Evolutionary conservation across 768 basidiomycete species (phyloP).

Genomic region (Holtermanniella nyarrowii): DNA sequence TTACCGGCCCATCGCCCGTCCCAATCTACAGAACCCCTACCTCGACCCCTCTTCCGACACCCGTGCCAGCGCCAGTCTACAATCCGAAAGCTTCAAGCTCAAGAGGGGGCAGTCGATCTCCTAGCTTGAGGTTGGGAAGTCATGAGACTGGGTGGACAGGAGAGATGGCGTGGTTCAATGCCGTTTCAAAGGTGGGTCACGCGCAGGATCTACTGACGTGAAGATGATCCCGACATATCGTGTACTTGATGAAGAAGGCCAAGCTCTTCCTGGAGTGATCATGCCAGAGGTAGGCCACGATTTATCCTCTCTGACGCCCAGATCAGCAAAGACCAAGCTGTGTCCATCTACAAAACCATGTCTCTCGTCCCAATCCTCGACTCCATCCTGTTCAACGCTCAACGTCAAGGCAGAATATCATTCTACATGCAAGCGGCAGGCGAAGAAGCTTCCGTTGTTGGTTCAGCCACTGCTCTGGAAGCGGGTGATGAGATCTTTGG

Average conservation of each 20-base stretch:
- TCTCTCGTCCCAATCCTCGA: constrained; percentile 58
- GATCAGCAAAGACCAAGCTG: constrained; percentile 29
- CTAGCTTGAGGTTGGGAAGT: constrained; percentile 29
- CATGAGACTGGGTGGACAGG: constrained; percentile 37
- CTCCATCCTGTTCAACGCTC: constrained; percentile 79
- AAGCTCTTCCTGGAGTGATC: constrained; percentile 60
- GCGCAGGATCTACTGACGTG: neutral
- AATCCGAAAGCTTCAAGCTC: constrained; percentile 26
- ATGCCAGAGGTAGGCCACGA: constrained; percentile 57
- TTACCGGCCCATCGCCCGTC: constrained; percentile 30
- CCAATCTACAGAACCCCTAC: constrained; percentile 19
- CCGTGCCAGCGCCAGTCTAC: constrained; percentile 9
- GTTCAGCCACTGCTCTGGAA: constrained; percentile 75
- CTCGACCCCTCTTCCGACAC: constrained; percentile 20
- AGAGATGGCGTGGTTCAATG: constrained; percentile 34
- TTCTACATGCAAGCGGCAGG: constrained; percentile 54
- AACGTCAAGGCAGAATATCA: constrained; percentile 64
- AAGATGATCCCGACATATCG: constrained; percentile 69
- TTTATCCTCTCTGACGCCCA: constrained; percentile 1
- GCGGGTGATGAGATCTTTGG: constrained; percentile 82
- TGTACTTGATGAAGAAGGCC: constrained; percentile 69
- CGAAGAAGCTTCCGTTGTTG: constrained; percentile 82
- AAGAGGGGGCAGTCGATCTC: constrained; percentile 21
- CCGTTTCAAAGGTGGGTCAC: constrained; percentile 31
- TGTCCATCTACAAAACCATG: constrained; percentile 42